A percentile compares a stretch with the other conserved stretches of the same genome.
These are phyloP conservation scores for Ophiostoma sp. DNA, from an alignment of 2,329 filamentous ascomycete genomes.

Conservation along the genomic window DNA sequence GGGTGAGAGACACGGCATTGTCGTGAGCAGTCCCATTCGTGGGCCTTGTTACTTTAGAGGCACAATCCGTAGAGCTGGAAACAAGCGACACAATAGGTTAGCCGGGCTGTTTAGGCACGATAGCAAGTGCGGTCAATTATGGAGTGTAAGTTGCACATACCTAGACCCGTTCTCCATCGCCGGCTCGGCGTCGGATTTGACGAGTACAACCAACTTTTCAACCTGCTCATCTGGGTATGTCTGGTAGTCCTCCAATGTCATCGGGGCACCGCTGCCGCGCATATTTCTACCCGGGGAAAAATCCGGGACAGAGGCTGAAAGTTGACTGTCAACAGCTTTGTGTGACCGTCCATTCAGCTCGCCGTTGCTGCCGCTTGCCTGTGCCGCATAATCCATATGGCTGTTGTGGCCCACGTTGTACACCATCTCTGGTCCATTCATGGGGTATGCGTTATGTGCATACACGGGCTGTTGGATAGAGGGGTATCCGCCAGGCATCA, in stretches of 20 bases:
- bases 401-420: conserved; percentile 30
- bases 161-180: conserved; percentile 10
- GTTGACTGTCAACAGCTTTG: conserved; percentile 44
- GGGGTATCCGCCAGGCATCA: conserved; percentile 32
- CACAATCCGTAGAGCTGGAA: conserved; percentile 5
- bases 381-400: conserved; percentile 10
- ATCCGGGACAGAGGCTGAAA: conserved; percentile 59
- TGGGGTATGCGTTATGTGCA: conserved; percentile 29
- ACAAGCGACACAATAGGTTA: conserved; percentile 3
- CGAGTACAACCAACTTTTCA: conserved; percentile 31
- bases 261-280: conserved; percentile 22
- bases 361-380: conserved; percentile 31
- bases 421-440: conserved; percentile 29
- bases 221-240: conserved; percentile 33
- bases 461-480: conserved; percentile 29
- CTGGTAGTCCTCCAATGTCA: conserved; percentile 33
- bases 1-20: neutral
- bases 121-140: neutral
- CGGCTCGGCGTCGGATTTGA: conserved; percentile 25
- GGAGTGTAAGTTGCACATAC: neutral
- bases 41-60: neutral
- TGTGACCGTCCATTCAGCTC: conserved; percentile 37
- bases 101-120: neutral
- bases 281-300: conserved; percentile 44
- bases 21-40: neutral